A percentile compares a stretch with the other conserved stretches of the same genome.
phyloP scores from a whole-genome alignment of 2,329 filamentous ascomycete genomes.

The Claviceps capensis region DNA sequence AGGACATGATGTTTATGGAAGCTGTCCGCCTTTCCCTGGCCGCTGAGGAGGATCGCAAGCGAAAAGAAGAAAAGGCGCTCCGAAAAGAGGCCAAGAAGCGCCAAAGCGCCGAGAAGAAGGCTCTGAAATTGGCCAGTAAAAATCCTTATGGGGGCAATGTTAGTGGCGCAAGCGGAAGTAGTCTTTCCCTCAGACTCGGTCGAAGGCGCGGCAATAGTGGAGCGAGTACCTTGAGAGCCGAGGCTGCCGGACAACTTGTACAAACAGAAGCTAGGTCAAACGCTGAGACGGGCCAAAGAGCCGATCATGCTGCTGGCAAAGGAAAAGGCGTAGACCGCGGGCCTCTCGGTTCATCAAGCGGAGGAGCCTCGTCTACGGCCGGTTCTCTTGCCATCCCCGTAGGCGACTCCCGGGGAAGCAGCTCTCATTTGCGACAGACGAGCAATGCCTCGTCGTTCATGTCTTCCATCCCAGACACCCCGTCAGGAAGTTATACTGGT shows the following conservation, averaged over 20 bases:
- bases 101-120: slow-evolving; percentile 74
- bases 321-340: slow-evolving; percentile 56
- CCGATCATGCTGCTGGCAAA: slow-evolving; percentile 32
- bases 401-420: slow-evolving; percentile 38
- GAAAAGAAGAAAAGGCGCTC: slow-evolving; percentile 45
- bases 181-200: slow-evolving; percentile 46
- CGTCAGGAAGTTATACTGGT: slow-evolving; percentile 35
- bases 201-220: slow-evolving; percentile 45
- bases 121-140: slow-evolving; percentile 45
- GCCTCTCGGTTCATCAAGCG: slow-evolving; percentile 10
- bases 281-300: slow-evolving; percentile 16
- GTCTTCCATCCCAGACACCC: slow-evolving; percentile 61
- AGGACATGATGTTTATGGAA: slow-evolving; percentile 98
- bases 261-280: slow-evolving; percentile 12
- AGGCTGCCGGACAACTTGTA: slow-evolving; percentile 33
- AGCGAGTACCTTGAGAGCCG: slow-evolving; percentile 44
- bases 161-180: slow-evolving; percentile 45
- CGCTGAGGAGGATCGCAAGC: slow-evolving; percentile 83
- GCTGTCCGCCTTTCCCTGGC: slow-evolving; percentile 85
- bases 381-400: slow-evolving; percentile 29
- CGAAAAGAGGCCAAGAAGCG: slow-evolving; percentile 71
- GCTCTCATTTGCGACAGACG: slow-evolving; percentile 66
- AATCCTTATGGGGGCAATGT: slow-evolving; percentile 21
- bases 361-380: slow-evolving; percentile 20
- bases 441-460: slow-evolving; percentile 76